Conservation (phyloP, 2,329 filamentous ascomycete species). For the Colletotrichum simmondsii region DNA sequence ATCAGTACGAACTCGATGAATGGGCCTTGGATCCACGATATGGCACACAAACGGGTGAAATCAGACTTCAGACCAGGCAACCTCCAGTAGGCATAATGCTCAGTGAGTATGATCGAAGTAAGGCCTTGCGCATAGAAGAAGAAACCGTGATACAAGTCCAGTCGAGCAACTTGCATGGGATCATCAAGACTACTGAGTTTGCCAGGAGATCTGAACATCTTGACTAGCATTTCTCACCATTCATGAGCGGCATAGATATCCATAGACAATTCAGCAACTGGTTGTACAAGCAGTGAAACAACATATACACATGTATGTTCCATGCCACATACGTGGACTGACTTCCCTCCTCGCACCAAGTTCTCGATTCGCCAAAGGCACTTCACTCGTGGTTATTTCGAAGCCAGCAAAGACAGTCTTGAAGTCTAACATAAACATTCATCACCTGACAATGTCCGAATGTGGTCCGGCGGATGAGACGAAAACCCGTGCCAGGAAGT, state of each 20-base stretch:
- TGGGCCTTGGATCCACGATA: neutral
- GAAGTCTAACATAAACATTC: too few relatives aligned
- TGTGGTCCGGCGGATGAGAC: too few relatives aligned
- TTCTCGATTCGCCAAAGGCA: too few relatives aligned
- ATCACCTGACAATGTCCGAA: too few relatives aligned
- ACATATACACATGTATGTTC: too few relatives aligned
- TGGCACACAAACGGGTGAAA: neutral
- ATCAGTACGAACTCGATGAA: neutral
- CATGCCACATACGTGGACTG: too few relatives aligned
- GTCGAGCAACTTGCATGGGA: neutral
- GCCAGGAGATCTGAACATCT: neutral
- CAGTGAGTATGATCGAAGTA: neutral
- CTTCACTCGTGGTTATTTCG: too few relatives aligned
- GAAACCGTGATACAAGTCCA: neutral
- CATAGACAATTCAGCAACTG: too few relatives aligned
- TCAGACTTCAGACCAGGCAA: neutral
- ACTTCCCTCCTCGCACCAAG: too few relatives aligned
- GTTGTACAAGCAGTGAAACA: too few relatives aligned
- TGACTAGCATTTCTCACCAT: neutral
- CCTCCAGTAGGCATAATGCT: neutral
- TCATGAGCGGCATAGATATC: neutral
- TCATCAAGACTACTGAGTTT: neutral
- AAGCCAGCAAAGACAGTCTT: too few relatives aligned
- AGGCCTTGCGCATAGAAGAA: neutral
- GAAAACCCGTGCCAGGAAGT: too few relatives aligned